Evolutionary conservation across 2,329 filamentous ascomycete species (phyloP), one percentile per base, ranked within the genome.

Genomic region (Fusarium penzigii): DNA sequence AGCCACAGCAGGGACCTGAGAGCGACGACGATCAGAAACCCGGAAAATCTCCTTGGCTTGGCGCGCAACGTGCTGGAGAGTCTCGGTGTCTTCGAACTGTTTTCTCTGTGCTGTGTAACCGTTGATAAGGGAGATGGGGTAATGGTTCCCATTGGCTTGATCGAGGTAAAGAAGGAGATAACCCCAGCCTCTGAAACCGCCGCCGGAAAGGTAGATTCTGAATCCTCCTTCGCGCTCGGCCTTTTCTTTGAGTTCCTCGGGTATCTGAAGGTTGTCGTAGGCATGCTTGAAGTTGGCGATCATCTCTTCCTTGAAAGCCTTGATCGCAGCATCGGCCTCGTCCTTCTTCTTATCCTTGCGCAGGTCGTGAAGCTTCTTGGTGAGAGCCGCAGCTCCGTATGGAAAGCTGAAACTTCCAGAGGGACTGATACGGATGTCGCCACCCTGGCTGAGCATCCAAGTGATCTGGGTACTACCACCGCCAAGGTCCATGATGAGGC

Each of bases 41-140:
- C 86, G 79, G 67, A 89, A 89, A 41, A 71, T 68, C 40, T 72
- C 60, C 40, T 71, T 65, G 39, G 72, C 70, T 5, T 67, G 67
- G 6, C 61, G 63, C 5, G 70, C 61, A 45, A 72, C 65, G 54
- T 69, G 62, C 56, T 72, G 70, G 25, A 68, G 62, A 5, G 62
- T 58, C 39, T 72, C 68, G 0, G 78, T 84, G 53, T 81, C 73
- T 14, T 79, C 69, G 56, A 87, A 87, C 6, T 77, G 71, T 7
- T 72, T 68, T 12, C 73, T 70, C 2, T 70, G 70, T 1, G 77
- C 82, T 13, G 73, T 75, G 67, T 87, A 89, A 2, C 87, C 87
- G 59, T 90, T 89, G 73, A 90, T 88, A 53, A 88, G 83, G 2
- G 86, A 84, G 17, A 89, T 85, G 1, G 87, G 87, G 62, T 89